Percentiles rank a stretch among this genome's conserved stretches.
phyloP scores from a whole-genome alignment of 1,284 basidiomycete species.

The Veloboletus limbatus region DNA sequence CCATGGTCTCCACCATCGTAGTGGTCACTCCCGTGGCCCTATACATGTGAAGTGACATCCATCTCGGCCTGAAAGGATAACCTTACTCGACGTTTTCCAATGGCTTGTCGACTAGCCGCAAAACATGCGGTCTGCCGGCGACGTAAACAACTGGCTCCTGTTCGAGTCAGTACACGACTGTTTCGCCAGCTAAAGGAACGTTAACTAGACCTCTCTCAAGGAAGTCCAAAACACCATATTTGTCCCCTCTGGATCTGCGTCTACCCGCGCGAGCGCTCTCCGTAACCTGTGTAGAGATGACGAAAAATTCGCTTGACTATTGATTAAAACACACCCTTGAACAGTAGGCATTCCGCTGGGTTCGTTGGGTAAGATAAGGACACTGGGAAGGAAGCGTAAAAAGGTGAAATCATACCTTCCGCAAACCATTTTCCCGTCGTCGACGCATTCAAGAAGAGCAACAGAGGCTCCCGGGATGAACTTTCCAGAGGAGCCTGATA shows the following conservation, averaged over 20 bases:
- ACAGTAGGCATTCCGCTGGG: constrained; percentile 85
- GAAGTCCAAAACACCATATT: constrained; percentile 89
- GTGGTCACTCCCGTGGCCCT: constrained; percentile 95
- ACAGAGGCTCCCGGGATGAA: constrained; percentile 33
- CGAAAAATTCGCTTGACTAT: background rate
- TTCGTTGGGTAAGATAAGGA: constrained; percentile 11
- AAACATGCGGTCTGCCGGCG: constrained; percentile 86
- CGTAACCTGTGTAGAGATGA: constrained; percentile 59
- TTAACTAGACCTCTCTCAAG: constrained; percentile 66
- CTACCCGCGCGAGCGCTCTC: constrained; percentile 77
- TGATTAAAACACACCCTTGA: constrained; percentile 57
- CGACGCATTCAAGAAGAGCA: constrained; percentile 35
- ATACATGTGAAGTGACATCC: constrained; percentile 3
- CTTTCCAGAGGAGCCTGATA: constrained; percentile 36
- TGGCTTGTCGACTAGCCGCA: constrained; percentile 88
- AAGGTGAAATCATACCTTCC: constrained; percentile 59
- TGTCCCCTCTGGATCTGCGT: constrained; percentile 69
- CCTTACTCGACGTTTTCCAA: constrained; percentile 90
- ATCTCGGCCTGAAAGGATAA: background rate
- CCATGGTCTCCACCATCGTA: constrained; percentile 91
- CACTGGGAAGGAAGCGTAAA: background rate
- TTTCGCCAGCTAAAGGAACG: background rate
- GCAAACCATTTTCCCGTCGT: constrained; percentile 71
- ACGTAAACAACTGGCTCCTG: constrained; percentile 95
- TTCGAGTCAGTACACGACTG: constrained; percentile 10